Evolutionary conservation across 768 basidiomycete species (phyloP).

Genomic region (Boletus speciosus): DNA sequence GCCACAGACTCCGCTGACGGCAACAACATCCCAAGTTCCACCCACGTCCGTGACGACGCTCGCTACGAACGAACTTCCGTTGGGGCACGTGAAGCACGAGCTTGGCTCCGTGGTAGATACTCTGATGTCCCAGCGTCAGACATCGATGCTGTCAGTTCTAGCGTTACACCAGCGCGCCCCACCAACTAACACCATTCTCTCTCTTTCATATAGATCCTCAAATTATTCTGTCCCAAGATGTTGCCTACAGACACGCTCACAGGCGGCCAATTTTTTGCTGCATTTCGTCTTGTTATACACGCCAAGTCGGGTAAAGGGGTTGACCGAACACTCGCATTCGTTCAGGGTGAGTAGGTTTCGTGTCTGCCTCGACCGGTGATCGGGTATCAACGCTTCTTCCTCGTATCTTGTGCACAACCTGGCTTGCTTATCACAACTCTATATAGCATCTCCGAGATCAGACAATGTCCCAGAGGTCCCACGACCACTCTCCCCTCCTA

Average conservation of each 20-base stretch:
- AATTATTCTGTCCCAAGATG: slow-evolving; percentile 57
- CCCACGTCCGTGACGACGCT: slow-evolving; percentile 36
- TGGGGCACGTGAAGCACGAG: slow-evolving; percentile 63
- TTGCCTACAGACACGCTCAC: slow-evolving; percentile 50
- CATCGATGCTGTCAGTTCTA: slow-evolving; percentile 55
- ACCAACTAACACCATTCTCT: neutral
- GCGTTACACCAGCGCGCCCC: neutral
- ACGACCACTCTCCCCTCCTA: slow-evolving; percentile 21
- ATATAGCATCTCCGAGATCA: slow-evolving; percentile 18
- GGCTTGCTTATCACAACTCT: slow-evolving; percentile 7
- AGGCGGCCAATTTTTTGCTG: slow-evolving; percentile 77
- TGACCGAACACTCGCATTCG: slow-evolving; percentile 66
- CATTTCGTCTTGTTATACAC: slow-evolving; percentile 62
- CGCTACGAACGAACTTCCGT: slow-evolving; percentile 54
- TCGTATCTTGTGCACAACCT: neutral
- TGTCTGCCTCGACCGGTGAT: neutral
- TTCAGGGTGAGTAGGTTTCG: slow-evolving; percentile 55
- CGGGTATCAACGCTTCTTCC: neutral
- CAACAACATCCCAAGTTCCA: neutral
- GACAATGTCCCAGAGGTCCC: slow-evolving; percentile 4
- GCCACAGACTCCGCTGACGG: slow-evolving; percentile 34
- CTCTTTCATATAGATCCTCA: slow-evolving; percentile 50
- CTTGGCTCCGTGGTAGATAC: slow-evolving; percentile 74
- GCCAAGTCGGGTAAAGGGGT: slow-evolving; percentile 57
- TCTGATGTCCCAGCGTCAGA: slow-evolving; percentile 45